A percentile compares a stretch with the other conserved stretches of the same genome.
These are phyloP conservation scores for Phylloporus scabripes DNA, from an alignment of 768 basidiomycete species.

Conservation along the genomic window DNA sequence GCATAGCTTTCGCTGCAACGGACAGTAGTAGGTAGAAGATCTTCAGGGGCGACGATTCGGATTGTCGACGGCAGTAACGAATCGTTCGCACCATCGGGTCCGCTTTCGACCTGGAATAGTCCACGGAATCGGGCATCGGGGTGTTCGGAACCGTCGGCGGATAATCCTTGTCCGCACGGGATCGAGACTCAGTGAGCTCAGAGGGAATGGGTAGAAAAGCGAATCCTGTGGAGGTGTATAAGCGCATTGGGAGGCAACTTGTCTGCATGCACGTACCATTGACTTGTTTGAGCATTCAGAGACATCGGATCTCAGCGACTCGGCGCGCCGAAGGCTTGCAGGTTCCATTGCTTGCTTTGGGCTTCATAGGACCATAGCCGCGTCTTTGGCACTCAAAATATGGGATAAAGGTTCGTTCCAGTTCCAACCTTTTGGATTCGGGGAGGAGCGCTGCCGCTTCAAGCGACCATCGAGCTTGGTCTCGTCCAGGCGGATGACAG, in stretches of 20 bases:
- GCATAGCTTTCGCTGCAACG: conserved; percentile 37
- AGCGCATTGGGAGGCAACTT: neutral
- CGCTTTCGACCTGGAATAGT: conserved; percentile 18
- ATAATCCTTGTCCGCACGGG: conserved; percentile 1
- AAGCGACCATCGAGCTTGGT: neutral
- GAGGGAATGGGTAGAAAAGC: conserved; percentile 2
- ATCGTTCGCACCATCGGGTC: conserved; percentile 24
- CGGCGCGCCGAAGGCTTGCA: conserved; percentile 39
- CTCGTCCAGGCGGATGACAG: neutral
- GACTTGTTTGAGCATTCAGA: conserved; percentile 9
- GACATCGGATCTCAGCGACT: conserved; percentile 33
- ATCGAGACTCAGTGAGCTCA: conserved; percentile 2
- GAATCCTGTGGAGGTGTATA: conserved; percentile 13
- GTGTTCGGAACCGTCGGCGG: conserved; percentile 24
- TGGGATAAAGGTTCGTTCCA: conserved; percentile 3
- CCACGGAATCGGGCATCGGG: conserved; percentile 21
- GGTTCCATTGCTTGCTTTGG: conserved; percentile 27
- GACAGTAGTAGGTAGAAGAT: conserved; percentile 20
- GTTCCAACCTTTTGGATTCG: conserved; percentile 18
- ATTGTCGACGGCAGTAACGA: conserved; percentile 1
- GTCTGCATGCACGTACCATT: conserved; percentile 4
- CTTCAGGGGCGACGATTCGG: conserved; percentile 48
- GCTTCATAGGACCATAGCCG: neutral
- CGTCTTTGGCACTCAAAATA: neutral
- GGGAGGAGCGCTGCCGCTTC: conserved; percentile 16